Conservation (phyloP, 345 rosid genomes). For the Brassica rapa region DNA sequence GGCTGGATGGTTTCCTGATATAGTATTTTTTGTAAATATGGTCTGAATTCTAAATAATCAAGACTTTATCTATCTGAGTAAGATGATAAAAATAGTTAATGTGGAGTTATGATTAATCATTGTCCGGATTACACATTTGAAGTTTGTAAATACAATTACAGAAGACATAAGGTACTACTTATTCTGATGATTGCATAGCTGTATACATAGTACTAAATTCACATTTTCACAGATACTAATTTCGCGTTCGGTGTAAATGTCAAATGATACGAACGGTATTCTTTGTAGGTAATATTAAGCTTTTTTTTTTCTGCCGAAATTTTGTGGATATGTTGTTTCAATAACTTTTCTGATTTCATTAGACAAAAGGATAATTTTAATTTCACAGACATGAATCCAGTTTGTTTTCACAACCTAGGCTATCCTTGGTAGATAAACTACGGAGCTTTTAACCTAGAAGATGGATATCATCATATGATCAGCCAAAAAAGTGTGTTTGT, state of each 20-base stretch:
- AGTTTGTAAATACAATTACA: not conserved
- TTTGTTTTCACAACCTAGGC: not conserved
- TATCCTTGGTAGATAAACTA: not conserved
- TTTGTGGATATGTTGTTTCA: not conserved
- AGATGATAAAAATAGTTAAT: too few species aligned
- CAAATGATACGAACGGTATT: not conserved
- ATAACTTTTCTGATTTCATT: not conserved
- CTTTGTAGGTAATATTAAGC: not conserved
- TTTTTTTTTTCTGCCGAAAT: not conserved
- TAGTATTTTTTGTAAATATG: too few species aligned
- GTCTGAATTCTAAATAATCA: too few species aligned
- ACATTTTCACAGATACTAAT: not conserved
- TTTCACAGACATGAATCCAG: slow-evolving; percentile 19
- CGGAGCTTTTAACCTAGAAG: not conserved
- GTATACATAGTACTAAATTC: not conserved
- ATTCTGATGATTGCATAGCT: not conserved
- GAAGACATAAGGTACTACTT: not conserved
- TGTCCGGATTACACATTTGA: not conserved
- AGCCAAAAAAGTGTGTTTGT: not conserved
- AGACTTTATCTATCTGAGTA: too few species aligned
- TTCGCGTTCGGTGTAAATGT: too few species aligned
- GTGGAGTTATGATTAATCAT: not conserved
- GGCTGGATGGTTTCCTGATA: too few species aligned
- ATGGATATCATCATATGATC: slow-evolving; percentile 11
- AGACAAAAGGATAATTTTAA: not conserved